phyloP scores from a whole-genome alignment of 495 filamentous ascomycete genomes.

The Viridothelium virens region DNA sequence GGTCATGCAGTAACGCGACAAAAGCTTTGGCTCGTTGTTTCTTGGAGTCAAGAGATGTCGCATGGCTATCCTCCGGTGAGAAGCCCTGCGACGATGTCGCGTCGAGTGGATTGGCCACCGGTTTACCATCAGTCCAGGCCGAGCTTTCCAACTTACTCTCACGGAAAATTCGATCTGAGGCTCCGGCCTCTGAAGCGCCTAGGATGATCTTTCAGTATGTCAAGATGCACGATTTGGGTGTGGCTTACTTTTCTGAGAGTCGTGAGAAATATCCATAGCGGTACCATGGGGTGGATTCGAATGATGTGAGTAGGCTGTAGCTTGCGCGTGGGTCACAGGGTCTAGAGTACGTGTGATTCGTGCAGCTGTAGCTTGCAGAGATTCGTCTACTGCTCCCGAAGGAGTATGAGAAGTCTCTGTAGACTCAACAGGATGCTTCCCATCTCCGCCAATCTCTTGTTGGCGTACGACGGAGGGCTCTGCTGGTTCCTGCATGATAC shows the following conservation, averaged over 20 bases:
- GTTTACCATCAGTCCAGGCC: neutral
- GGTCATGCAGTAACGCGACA: neutral
- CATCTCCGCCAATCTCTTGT: neutral
- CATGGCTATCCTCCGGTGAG: neutral
- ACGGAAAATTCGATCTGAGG: neutral
- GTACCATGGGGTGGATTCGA: neutral
- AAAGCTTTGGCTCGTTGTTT: neutral
- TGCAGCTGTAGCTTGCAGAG: neutral
- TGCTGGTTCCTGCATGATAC: constrained; percentile 1
- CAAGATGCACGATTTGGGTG: neutral
- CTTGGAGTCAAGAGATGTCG: neutral
- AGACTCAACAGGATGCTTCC: neutral
- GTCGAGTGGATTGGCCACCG: neutral
- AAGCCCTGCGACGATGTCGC: neutral
- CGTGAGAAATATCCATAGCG: neutral
- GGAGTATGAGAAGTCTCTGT: neutral
- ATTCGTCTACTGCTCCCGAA: neutral
- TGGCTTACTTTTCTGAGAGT: neutral
- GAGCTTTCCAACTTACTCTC: neutral
- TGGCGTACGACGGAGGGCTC: neutral
- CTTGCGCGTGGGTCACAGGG: neutral
- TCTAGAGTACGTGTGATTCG: neutral
- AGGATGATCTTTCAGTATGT: neutral
- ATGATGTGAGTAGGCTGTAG: neutral
- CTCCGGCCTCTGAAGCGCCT: neutral